Percentiles rank a stretch among this genome's conserved stretches.
Evolutionary conservation across 768 basidiomycete species (phyloP).

Genomic region (Calocybe indica): DNA sequence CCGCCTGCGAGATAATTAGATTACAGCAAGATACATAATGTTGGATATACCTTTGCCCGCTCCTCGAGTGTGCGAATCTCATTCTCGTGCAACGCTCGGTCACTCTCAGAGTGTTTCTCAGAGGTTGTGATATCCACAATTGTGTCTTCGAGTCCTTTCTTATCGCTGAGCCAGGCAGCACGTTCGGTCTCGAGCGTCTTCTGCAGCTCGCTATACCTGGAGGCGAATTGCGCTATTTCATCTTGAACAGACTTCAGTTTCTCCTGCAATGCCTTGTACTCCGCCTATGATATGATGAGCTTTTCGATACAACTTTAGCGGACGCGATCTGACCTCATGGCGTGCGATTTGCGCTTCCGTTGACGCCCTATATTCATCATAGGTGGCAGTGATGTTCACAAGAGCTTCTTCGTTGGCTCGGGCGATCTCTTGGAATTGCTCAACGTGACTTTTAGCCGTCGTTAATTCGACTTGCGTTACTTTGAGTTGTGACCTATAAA

Average conservation of each 20-base stretch:
- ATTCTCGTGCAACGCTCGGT: slow-evolving; percentile 55
- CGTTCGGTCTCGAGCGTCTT: slow-evolving; percentile 66
- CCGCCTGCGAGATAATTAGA: slow-evolving; percentile 34
- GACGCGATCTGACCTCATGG: slow-evolving; percentile 50
- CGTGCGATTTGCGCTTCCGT: slow-evolving; percentile 64
- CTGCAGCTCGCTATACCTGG: slow-evolving; percentile 53
- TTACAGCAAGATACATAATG: not conserved
- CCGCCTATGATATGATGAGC: slow-evolving; percentile 38
- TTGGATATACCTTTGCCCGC: slow-evolving; percentile 51
- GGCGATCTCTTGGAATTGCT: slow-evolving; percentile 85
- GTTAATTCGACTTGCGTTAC: slow-evolving; percentile 73
- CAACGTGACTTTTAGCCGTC: slow-evolving; percentile 62
- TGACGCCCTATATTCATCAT: slow-evolving; percentile 74
- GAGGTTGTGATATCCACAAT: slow-evolving; percentile 77
- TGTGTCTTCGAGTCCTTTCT: slow-evolving; percentile 76
- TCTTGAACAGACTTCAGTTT: slow-evolving; percentile 48
- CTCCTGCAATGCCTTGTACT: slow-evolving; percentile 57
- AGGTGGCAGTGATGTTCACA: slow-evolving; percentile 58
- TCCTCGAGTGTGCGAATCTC: slow-evolving; percentile 65
- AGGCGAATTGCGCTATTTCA: slow-evolving; percentile 43
- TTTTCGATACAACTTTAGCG: not conserved
- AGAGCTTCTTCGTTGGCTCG: slow-evolving; percentile 78
- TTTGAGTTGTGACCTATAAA: slow-evolving; percentile 62
- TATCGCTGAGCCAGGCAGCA: slow-evolving; percentile 67
- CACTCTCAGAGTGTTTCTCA: slow-evolving; percentile 60